These are phyloP conservation scores for Coemansia sp. DNA, from an alignment of 192 early-diverging fungal genomes.

Conservation along the genomic window DNA sequence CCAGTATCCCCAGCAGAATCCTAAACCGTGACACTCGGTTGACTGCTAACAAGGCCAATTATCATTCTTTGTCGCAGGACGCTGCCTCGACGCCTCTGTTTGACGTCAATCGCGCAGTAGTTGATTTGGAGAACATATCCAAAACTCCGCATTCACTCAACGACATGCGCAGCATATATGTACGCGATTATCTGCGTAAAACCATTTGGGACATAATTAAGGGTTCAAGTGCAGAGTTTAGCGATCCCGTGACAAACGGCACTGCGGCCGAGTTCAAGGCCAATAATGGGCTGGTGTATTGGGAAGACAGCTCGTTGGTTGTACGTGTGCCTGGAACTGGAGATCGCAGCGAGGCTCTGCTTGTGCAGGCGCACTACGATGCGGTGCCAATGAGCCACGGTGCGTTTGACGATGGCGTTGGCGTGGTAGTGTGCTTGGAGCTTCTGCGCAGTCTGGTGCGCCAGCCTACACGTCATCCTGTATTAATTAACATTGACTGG, in stretches of 20 bases:
- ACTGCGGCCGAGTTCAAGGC: constrained; percentile 30
- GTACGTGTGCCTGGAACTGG: constrained; percentile 60
- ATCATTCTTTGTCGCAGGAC: neutral
- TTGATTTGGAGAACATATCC: constrained; percentile 31
- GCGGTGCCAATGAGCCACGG: constrained; percentile 67
- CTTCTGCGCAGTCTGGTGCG: constrained; percentile 60
- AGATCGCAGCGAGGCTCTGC: constrained; percentile 53
- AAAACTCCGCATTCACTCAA: constrained; percentile 52
- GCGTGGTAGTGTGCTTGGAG: constrained; percentile 62
- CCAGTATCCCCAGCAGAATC: constrained; percentile 13
- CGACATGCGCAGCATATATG: constrained; percentile 43
- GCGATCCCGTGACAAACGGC: constrained; percentile 30
- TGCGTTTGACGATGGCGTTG: constrained; percentile 69
- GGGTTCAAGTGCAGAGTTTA: constrained; percentile 20
- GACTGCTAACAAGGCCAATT: neutral
- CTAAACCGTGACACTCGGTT: constrained; percentile 12
- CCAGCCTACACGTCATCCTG: constrained; percentile 59
- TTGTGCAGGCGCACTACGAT: constrained; percentile 70
- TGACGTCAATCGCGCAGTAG: constrained; percentile 40
- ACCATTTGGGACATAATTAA: constrained; percentile 27
- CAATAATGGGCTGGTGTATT: constrained; percentile 33
- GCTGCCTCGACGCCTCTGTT: constrained; percentile 11
- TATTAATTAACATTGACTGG: constrained; percentile 73
- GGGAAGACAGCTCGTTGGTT: constrained; percentile 58
- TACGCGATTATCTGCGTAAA: constrained; percentile 41